Percentiles rank a stretch among this genome's conserved stretches.
Conservation (phyloP, 179 eudicot genomes). For the Camellia oleifera region DNA sequence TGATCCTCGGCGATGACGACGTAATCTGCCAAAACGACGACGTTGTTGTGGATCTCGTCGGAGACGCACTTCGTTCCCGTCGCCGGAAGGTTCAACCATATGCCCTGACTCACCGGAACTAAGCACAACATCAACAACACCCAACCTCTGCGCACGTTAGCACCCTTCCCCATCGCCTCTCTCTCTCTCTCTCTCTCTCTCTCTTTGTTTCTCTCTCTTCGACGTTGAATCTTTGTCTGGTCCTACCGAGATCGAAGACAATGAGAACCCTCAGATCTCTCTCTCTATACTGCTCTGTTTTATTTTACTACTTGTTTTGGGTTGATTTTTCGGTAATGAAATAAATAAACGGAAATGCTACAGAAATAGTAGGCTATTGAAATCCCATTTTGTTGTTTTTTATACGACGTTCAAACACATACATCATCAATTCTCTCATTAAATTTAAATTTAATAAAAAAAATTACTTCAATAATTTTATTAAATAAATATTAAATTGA, state of each 20-base stretch:
- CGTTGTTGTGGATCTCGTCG: slow-evolving; percentile 82
- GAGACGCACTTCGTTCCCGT: slow-evolving; percentile 78
- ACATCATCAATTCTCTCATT: too few relatives aligned
- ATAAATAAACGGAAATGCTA: too few relatives aligned
- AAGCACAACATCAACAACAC: slow-evolving; percentile 11
- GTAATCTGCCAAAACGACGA: slow-evolving; percentile 79
- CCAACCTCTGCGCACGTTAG: slow-evolving; percentile 17
- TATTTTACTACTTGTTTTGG: background rate
- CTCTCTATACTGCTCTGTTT: background rate
- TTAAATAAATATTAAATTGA: too few relatives aligned
- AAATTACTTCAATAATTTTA: too few relatives aligned
- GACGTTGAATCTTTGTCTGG: slow-evolving; percentile 1
- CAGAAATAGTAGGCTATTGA: too few relatives aligned
- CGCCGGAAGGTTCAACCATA: slow-evolving; percentile 73
- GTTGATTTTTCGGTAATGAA: background rate
- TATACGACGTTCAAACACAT: too few relatives aligned
- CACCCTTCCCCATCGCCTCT: slow-evolving; percentile 17
- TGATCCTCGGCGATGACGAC: slow-evolving; percentile 63
- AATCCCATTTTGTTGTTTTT: too few relatives aligned
- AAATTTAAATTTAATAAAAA: too few relatives aligned
- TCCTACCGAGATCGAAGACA: slow-evolving; percentile 6
- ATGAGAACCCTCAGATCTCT: background rate
- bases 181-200: slow-evolving; percentile 2
- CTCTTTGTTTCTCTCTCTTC: background rate
- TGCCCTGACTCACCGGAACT: slow-evolving; percentile 24